Conservation (phyloP, 139 green algal genomes). For the Asterochloris erici region DNA sequence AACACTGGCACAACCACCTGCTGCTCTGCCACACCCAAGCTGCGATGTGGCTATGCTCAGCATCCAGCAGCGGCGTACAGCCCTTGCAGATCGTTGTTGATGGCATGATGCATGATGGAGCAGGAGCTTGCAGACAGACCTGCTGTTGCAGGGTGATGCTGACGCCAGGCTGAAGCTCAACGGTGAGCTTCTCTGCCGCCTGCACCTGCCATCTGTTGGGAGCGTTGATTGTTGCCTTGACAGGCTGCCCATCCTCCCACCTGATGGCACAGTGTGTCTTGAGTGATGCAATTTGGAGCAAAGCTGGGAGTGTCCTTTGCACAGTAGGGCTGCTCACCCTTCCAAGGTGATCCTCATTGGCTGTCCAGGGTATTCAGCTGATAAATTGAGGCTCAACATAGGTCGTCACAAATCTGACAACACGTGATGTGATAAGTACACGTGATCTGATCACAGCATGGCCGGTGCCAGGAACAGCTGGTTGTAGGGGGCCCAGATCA, state of each 20-base stretch:
- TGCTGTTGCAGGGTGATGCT: slow-evolving; percentile 15
- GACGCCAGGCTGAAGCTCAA: slow-evolving; percentile 17
- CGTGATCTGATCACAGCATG: too few species aligned
- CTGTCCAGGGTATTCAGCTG: too few species aligned
- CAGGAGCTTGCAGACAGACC: background rate
- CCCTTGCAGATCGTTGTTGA: too few species aligned
- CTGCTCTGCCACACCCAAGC: background rate
- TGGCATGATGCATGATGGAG: background rate
- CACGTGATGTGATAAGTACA: too few species aligned
- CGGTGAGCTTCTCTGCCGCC: slow-evolving; percentile 32
- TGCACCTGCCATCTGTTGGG: slow-evolving; percentile 46
- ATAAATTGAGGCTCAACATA: too few species aligned
- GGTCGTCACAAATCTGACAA: too few species aligned
- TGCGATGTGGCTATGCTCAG: background rate
- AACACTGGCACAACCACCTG: background rate
- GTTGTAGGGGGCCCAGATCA: too few species aligned
- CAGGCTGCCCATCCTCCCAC: slow-evolving; percentile 43
- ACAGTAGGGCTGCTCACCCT: slow-evolving; percentile 1
- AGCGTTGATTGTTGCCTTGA: background rate
- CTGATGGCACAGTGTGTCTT: background rate
- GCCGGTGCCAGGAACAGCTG: too few species aligned
- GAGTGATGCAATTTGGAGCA: background rate
- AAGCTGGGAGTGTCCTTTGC: background rate
- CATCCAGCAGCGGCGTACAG: too few species aligned
- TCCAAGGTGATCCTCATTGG: slow-evolving; percentile 15